A percentile compares a stretch with the other conserved stretches of the same genome.
Evolutionary conservation across 2,329 filamentous ascomycete genomes (phyloP).

Genomic region (Penicillium brasilianum): DNA sequence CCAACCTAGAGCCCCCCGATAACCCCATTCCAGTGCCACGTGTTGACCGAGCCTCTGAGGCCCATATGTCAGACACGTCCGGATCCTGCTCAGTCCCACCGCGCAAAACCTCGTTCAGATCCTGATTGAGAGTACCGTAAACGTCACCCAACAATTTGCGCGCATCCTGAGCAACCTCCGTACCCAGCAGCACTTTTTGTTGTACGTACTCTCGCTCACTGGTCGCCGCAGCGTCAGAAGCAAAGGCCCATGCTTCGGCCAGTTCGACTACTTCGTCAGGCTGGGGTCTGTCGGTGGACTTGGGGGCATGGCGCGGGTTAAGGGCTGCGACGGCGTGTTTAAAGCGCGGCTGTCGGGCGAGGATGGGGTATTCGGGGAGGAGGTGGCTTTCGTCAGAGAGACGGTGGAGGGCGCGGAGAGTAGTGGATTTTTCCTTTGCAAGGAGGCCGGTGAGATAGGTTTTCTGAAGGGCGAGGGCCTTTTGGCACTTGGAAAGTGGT

Average conservation of each 20-base stretch:
- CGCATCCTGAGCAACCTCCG: slow-evolving; percentile 38
- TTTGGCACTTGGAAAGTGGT: slow-evolving; percentile 44
- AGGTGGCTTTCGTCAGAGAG: slow-evolving; percentile 50
- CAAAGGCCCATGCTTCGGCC: slow-evolving; percentile 49
- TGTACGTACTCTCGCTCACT: slow-evolving; percentile 42
- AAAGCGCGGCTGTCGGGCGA: slow-evolving; percentile 43
- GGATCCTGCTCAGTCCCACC: slow-evolving; percentile 22
- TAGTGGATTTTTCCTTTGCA: slow-evolving; percentile 45
- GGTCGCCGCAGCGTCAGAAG: slow-evolving; percentile 40
- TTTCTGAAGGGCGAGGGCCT: slow-evolving; percentile 44
- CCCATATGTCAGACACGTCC: slow-evolving; percentile 39
- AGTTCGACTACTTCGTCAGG: slow-evolving; percentile 40
- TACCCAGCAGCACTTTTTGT: slow-evolving; percentile 38
- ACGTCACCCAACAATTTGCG: slow-evolving; percentile 38
- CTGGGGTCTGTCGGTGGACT: slow-evolving; percentile 25
- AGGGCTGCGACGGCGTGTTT: slow-evolving; percentile 40
- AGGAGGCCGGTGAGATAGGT: slow-evolving; percentile 45
- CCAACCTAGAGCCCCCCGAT: slow-evolving; percentile 24
- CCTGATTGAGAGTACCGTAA: slow-evolving; percentile 43
- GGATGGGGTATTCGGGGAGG: slow-evolving; percentile 48
- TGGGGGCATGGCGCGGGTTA: slow-evolving; percentile 26
- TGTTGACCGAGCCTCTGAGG: slow-evolving; percentile 35
- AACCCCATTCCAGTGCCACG: slow-evolving; percentile 23
- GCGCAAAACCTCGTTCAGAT: slow-evolving; percentile 33
- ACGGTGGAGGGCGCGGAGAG: slow-evolving; percentile 44